phyloP scores from a whole-genome alignment of 441 rosid genomes.

The Eutrema salsugineum region DNA sequence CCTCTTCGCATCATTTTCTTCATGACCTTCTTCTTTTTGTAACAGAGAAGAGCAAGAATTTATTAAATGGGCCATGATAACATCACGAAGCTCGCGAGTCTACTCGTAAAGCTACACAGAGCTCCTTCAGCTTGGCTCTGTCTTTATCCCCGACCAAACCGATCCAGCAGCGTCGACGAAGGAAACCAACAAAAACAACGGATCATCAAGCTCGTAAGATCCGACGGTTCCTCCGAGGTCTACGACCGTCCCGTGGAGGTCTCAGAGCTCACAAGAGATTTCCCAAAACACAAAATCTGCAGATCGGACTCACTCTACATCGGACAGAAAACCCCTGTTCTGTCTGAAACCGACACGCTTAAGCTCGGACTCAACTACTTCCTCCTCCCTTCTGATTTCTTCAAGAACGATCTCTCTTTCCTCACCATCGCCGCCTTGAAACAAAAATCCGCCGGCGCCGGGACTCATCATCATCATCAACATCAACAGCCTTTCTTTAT shows the following conservation, averaged over 20 bases:
- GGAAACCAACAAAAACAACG: not conserved
- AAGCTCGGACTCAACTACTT: constrained; percentile 75
- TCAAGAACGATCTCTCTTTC: constrained; percentile 64
- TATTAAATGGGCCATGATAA: constrained; percentile 22
- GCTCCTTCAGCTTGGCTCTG: constrained; percentile 29
- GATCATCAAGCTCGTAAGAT: constrained; percentile 61
- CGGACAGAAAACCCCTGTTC: constrained; percentile 74
- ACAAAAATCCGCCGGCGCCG: not conserved
- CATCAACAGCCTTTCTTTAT: constrained; percentile 59
- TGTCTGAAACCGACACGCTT: constrained; percentile 63
- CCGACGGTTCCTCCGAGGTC: constrained; percentile 62
- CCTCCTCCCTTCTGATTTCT: constrained; percentile 70
- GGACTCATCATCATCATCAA: constrained; percentile 32
- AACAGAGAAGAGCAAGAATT: constrained; percentile 2
- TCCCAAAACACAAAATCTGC: constrained; percentile 78
- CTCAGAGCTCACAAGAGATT: constrained; percentile 57
- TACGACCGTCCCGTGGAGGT: constrained; percentile 58
- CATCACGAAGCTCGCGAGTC: constrained; percentile 23
- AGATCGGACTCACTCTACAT: constrained; percentile 75
- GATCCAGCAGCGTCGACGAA: not conserved
- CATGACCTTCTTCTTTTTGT: not conserved
- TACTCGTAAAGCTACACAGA: constrained; percentile 31
- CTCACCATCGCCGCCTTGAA: constrained; percentile 63
- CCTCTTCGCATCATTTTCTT: not conserved
- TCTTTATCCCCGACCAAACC: constrained; percentile 14